Percentiles rank a stretch among this genome's conserved stretches.
Conservation (phyloP, 2,329 filamentous ascomycete species). For the Fusarium proliferatum region DNA sequence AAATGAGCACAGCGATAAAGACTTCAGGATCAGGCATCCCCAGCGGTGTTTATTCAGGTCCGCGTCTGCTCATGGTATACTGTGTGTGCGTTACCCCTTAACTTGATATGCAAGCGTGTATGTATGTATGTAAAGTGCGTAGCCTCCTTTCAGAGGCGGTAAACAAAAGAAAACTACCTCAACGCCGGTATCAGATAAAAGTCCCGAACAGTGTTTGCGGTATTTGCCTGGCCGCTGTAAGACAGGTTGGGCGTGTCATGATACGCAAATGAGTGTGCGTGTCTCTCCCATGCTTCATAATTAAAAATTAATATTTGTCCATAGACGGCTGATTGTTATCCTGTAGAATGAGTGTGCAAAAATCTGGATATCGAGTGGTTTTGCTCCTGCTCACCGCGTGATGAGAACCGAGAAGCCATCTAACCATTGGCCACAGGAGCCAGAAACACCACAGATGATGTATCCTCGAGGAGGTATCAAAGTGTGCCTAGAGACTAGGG, state of each 20-base stretch:
- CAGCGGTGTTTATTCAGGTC: conserved; percentile 29
- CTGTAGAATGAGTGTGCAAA: conserved; percentile 28
- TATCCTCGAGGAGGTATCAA: conserved; percentile 91
- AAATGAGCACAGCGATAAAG: background rate
- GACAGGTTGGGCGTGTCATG: conserved; percentile 18
- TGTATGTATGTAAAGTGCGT: conserved; percentile 19
- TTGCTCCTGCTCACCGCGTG: conserved; percentile 46
- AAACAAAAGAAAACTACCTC: conserved; percentile 24
- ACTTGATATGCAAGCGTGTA: conserved; percentile 24
- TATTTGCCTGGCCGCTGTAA: conserved; percentile 19
- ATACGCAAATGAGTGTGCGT: background rate
- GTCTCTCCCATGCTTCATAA: conserved; percentile 5
- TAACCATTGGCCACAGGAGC: conserved; percentile 82
- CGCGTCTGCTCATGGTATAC: conserved; percentile 32
- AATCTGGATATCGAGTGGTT: conserved; percentile 2
- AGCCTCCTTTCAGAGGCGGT: conserved; percentile 15
- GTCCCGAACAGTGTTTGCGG: conserved; percentile 21
- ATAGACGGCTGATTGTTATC: conserved; percentile 7
- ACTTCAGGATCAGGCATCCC: conserved; percentile 1
- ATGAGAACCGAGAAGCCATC: conserved; percentile 87
- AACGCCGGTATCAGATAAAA: conserved; percentile 36
- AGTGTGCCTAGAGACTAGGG: conserved; percentile 71
- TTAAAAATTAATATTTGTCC: conserved; percentile 32
- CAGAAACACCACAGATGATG: conserved; percentile 86
- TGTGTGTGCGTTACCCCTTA: conserved; percentile 22